Conservation (phyloP, 23 red algal genomes). For the Agarophyton chilense region DNA sequence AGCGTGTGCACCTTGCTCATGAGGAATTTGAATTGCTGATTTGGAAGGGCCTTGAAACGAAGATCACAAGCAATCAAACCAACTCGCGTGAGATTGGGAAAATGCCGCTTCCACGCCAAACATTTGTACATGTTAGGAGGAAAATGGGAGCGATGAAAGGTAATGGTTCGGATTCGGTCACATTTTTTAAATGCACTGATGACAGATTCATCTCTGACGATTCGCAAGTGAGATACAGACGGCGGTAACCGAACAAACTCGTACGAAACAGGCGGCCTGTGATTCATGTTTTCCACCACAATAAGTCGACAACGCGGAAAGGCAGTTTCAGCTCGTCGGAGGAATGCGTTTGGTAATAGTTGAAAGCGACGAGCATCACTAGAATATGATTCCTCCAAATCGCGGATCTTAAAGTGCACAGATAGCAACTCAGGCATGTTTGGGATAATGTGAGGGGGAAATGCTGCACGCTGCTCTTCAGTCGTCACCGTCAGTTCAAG, state of each 20-base stretch:
- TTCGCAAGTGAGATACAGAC: background rate
- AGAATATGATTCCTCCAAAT: background rate
- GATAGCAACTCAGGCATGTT: background rate
- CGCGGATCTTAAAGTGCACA: background rate
- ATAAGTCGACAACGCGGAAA: background rate
- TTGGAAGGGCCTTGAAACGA: background rate
- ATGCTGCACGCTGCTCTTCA: background rate
- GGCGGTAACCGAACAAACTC: background rate
- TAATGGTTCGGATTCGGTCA: background rate
- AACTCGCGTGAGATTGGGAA: background rate
- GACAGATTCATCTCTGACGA: background rate
- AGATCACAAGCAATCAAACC: background rate
- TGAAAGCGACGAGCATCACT: background rate
- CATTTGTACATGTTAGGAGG: background rate
- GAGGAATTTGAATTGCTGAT: background rate
- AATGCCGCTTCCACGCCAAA: background rate
- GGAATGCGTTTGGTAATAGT: background rate
- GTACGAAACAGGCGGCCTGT: background rate
- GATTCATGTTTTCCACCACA: slow-evolving; percentile 2
- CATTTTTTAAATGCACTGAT: background rate
- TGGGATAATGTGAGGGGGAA: background rate
- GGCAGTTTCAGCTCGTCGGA: background rate
- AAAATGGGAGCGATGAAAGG: background rate
- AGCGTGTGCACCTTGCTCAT: background rate
- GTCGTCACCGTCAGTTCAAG: background rate